These are phyloP conservation scores for Suhomyces sp. DNA, from an alignment of 805 yeast genomes.

Conservation along the genomic window DNA sequence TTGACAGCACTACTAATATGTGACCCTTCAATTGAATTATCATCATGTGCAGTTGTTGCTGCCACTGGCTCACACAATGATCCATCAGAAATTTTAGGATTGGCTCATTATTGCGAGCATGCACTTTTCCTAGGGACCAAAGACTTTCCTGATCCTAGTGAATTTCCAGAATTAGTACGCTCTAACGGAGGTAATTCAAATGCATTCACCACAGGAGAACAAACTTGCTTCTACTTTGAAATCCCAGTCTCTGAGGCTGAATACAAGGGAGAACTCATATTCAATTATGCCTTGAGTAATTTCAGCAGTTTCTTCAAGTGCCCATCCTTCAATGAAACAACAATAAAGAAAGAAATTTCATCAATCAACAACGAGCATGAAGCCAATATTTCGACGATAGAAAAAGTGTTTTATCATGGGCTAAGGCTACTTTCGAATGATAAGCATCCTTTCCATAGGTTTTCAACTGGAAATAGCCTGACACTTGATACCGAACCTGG, in stretches of 20 bases:
- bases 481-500: slow-evolving; percentile 44
- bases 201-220: slow-evolving; percentile 70
- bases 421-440: slow-evolving; percentile 48
- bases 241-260: slow-evolving; percentile 45
- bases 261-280: slow-evolving; percentile 31
- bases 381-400: slow-evolving; percentile 44
- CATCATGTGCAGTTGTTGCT: slow-evolving; percentile 72
- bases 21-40: slow-evolving; percentile 64
- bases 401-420: slow-evolving; percentile 59
- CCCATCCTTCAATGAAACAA: slow-evolving; percentile 48
- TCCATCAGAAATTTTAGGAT: slow-evolving; percentile 66
- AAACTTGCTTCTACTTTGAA: slow-evolving; percentile 63
- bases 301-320: slow-evolving; percentile 51
- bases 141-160: slow-evolving; percentile 47
- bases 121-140: slow-evolving; percentile 53
- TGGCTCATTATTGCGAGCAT: slow-evolving; percentile 92
- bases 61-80: slow-evolving; percentile 82
- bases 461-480: slow-evolving; percentile 62
- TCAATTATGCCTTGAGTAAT: slow-evolving; percentile 46
- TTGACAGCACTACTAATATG: slow-evolving; percentile 66
- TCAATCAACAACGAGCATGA: slow-evolving; percentile 69
- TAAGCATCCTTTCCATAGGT: slow-evolving; percentile 55
- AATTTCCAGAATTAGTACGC: slow-evolving; percentile 43
- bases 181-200: slow-evolving; percentile 58
- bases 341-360: slow-evolving; percentile 50